phyloP scores from a whole-genome alignment of 768 basidiomycete species.

The Hygrocybe punicea region DNA sequence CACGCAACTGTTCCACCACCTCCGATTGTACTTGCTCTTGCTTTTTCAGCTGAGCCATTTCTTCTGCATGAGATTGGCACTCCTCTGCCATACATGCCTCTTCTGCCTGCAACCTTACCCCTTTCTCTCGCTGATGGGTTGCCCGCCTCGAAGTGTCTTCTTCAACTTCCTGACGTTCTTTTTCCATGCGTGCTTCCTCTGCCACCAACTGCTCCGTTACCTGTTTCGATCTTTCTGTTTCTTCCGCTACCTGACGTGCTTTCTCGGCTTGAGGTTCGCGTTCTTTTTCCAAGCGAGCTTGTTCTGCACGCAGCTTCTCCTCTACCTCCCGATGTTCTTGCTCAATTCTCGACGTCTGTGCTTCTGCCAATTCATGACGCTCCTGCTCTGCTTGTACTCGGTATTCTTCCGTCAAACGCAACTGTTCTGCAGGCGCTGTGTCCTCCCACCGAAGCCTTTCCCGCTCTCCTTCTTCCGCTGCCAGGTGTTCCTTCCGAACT shows the following conservation, averaged over 20 bases:
- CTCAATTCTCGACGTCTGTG: slow-evolving; percentile 26
- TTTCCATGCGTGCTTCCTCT: too few relatives aligned
- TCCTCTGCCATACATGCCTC: too few relatives aligned
- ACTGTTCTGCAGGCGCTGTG: too few relatives aligned
- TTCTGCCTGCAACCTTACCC: too few relatives aligned
- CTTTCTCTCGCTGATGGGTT: too few relatives aligned
- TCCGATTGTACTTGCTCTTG: slow-evolving; percentile 17
- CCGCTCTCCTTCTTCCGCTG: too few relatives aligned
- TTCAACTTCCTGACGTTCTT: slow-evolving; percentile 15
- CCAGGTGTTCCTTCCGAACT: slow-evolving; percentile 8
- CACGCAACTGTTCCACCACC: slow-evolving; percentile 9
- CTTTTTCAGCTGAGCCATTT: too few relatives aligned
- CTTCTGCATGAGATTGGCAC: too few relatives aligned
- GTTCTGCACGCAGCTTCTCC: slow-evolving; percentile 41
- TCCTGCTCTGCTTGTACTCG: slow-evolving; percentile 35
- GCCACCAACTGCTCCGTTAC: slow-evolving; percentile 22
- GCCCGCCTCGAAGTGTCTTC: too few relatives aligned
- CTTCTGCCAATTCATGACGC: slow-evolving; percentile 33
- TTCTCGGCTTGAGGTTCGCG: slow-evolving; percentile 15
- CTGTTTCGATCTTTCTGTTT: slow-evolving; percentile 15
- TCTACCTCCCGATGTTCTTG: slow-evolving; percentile 48
- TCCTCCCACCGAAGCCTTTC: too few relatives aligned
- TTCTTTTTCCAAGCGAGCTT: slow-evolving; percentile 16
- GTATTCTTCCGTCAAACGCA: slow-evolving; percentile 23
- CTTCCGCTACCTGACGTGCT: slow-evolving; percentile 11